Evolutionary conservation across 805 yeast species (phyloP).

Genomic region (Ogataea trehalophila): DNA sequence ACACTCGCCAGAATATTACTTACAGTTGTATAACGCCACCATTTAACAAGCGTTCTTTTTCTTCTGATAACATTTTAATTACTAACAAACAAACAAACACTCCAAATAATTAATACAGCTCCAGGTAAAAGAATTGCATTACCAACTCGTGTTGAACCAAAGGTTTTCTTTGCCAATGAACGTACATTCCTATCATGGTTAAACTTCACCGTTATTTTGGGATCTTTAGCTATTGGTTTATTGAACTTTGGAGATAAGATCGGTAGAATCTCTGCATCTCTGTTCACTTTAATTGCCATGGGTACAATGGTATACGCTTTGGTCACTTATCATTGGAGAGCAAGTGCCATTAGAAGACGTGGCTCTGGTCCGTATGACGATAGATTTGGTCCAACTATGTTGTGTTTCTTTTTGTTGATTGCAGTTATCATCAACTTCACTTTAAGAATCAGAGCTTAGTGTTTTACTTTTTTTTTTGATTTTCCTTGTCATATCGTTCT

Average conservation of each 20-base stretch:
- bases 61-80: not conserved
- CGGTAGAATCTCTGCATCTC: slow-evolving; percentile 88
- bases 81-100: slow-evolving; percentile 3
- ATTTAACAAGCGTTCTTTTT: no score
- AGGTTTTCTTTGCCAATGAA: slow-evolving; percentile 97
- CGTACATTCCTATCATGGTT: slow-evolving; percentile 98
- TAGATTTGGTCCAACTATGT: slow-evolving; percentile 96
- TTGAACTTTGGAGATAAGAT: slow-evolving; percentile 93
- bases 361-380: slow-evolving; percentile 99
- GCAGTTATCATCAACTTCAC: slow-evolving; percentile 93
- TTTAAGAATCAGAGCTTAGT: slow-evolving; percentile 62
- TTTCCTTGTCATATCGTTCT: not conserved
- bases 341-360: slow-evolving; percentile 94
- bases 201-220: slow-evolving; percentile 96
- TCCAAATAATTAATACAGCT: slow-evolving; percentile 11
- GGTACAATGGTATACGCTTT: slow-evolving; percentile 95
- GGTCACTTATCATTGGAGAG: slow-evolving; percentile 98
- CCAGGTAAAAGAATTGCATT: slow-evolving; percentile 87
- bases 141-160: slow-evolving; percentile 98
- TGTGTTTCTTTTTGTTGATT: slow-evolving; percentile 85
- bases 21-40: no score
- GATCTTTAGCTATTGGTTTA: slow-evolving; percentile 93
- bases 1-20: no score
- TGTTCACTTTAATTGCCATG: slow-evolving; percentile 96
- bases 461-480: not conserved